Conservation (phyloP, 208 protist species). For the Angomonas deanei region DNA sequence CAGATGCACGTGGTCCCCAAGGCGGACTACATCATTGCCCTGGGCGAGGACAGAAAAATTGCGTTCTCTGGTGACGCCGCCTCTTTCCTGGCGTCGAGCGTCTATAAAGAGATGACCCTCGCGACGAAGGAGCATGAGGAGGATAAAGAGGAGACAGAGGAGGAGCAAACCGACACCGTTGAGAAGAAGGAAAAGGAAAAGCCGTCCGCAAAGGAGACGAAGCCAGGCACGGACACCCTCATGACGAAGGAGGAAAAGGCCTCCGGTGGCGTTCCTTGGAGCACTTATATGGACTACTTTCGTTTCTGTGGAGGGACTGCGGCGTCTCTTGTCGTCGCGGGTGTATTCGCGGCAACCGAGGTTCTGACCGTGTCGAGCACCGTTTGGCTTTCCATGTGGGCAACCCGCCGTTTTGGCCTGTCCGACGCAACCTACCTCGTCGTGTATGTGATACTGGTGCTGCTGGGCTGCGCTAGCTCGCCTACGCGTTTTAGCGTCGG, state of each 20-base stretch:
- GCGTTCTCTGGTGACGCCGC: conserved; percentile 36
- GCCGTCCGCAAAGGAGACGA: conserved; percentile 6
- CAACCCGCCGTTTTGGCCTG: conserved; percentile 9
- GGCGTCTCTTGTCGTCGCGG: conserved; percentile 25
- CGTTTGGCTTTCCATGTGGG: conserved; percentile 79
- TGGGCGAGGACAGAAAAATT: conserved; percentile 53
- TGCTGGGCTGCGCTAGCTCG: conserved; percentile 17
- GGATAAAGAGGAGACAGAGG: not conserved
- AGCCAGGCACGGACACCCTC: too few relatives aligned
- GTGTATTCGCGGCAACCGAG: conserved; percentile 16
- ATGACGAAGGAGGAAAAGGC: conserved; percentile 60
- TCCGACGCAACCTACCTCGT: conserved; percentile 28
- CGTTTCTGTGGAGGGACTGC: conserved; percentile 32
- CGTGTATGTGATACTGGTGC: conserved; percentile 32
- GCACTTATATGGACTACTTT: conserved; percentile 62
- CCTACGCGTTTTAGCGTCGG: conserved; percentile 30
- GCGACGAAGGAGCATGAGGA: conserved; percentile 6
- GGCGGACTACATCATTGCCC: conserved; percentile 84
- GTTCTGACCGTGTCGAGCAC: not conserved
- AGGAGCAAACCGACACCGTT: not conserved
- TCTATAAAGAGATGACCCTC: conserved; percentile 1
- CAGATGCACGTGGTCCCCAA: conserved; percentile 82
- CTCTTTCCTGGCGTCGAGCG: conserved; percentile 25
- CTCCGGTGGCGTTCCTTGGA: conserved; percentile 44
- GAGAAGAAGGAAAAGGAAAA: not conserved